Evolutionary conservation across 148 eudicot species (phyloP).

Genomic region (Amaranthus cruentus): DNA sequence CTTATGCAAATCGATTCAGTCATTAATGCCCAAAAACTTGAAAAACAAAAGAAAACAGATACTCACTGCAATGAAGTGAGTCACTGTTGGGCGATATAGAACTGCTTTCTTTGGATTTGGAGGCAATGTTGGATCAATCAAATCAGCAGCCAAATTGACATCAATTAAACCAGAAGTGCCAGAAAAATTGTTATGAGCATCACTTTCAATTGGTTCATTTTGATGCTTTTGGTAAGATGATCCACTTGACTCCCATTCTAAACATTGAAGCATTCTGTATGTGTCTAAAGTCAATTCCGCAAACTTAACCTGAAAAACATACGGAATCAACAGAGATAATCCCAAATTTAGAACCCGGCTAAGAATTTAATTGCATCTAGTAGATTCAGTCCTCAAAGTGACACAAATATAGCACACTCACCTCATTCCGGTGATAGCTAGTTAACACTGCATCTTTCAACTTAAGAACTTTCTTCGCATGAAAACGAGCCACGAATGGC

Average conservation of each 20-base stretch:
- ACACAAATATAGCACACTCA: conserved; percentile 28
- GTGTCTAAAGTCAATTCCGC: conserved; percentile 91
- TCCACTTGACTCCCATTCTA: conserved; percentile 99
- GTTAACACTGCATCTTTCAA: conserved; percentile 82
- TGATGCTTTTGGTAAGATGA: conserved; percentile 65
- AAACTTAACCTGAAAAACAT: conserved; percentile 72
- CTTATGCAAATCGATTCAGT: background rate
- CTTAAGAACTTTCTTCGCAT: conserved; percentile 85
- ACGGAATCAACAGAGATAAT: conserved; percentile 11
- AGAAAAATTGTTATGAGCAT: conserved; percentile 56
- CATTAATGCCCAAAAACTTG: background rate
- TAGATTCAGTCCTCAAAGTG: background rate
- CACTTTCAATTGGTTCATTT: conserved; percentile 58
- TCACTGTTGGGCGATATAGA: conserved; percentile 78
- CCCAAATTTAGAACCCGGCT: background rate
- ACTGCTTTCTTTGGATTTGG: conserved; percentile 89
- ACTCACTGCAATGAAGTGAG: conserved; percentile 89
- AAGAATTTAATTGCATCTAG: background rate
- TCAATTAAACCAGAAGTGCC: conserved; percentile 83
- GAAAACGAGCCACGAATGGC: conserved; percentile 72
- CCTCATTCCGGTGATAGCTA: conserved; percentile 93
- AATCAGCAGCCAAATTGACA: conserved; percentile 73
- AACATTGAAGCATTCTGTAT: conserved; percentile 89
- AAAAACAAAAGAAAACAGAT: background rate
- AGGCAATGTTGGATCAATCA: conserved; percentile 88